phyloP scores from a whole-genome alignment of 768 basidiomycete genomes.

The Psilocybe subaeruginosa region DNA sequence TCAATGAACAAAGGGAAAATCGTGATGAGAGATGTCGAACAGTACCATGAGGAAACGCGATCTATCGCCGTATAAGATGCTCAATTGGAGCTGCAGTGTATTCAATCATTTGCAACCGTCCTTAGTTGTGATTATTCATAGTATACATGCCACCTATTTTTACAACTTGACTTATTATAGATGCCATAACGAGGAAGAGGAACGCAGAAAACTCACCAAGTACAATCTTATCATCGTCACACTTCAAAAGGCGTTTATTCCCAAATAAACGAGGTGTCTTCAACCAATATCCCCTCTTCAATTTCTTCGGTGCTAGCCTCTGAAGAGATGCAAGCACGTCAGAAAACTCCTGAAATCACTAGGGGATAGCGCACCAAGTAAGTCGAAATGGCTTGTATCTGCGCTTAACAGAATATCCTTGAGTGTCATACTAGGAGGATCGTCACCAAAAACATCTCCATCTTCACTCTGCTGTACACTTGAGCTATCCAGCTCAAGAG shows the following conservation, averaged over 20 bases:
- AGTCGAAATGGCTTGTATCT: slow-evolving; percentile 39
- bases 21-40: background rate
- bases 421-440: slow-evolving; percentile 50
- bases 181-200: background rate
- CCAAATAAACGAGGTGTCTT: slow-evolving; percentile 15
- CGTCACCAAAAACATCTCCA: slow-evolving; percentile 33
- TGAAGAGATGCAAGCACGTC: background rate
- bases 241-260: background rate
- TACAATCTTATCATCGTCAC: background rate
- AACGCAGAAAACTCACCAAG: background rate
- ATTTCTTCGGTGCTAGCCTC: slow-evolving; percentile 8
- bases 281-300: slow-evolving; percentile 5
- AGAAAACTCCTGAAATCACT: background rate
- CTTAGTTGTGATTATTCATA: background rate
- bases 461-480: slow-evolving; percentile 15
- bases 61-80: background rate
- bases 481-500: background rate
- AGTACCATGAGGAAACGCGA: background rate
- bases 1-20: background rate
- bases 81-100: background rate
- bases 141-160: background rate
- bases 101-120: background rate
- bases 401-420: slow-evolving; percentile 47
- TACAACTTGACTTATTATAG: background rate
- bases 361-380: slow-evolving; percentile 32